phyloP scores from a whole-genome alignment of 2,329 filamentous ascomycete species.

The Pseudocercospora cruenta region DNA sequence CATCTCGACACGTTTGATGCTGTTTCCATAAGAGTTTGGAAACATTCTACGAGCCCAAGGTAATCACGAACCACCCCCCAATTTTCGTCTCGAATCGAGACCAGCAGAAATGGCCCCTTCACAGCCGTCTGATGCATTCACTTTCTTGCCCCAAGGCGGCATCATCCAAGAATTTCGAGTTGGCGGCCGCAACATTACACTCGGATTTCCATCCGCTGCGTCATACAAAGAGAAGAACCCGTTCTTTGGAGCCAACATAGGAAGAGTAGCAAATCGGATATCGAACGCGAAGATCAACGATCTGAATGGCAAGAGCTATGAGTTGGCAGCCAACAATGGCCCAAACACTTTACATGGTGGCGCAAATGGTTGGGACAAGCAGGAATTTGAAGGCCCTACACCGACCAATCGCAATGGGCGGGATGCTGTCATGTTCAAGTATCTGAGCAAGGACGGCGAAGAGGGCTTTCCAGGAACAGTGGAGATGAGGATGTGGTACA shows the following conservation, averaged over 20 bases:
- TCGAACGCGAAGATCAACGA: slow-evolving; percentile 69
- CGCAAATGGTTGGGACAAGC: slow-evolving; percentile 77
- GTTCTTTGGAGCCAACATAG: slow-evolving; percentile 93
- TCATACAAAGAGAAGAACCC: slow-evolving; percentile 78
- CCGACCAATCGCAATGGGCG: slow-evolving; percentile 56
- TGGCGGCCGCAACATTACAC: slow-evolving; percentile 81
- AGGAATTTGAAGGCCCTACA: slow-evolving; percentile 72
- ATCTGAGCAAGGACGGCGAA: slow-evolving; percentile 76
- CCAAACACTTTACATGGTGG: slow-evolving; percentile 66
- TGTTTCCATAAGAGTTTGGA: neutral
- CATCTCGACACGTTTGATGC: neutral
- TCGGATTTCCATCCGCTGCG: slow-evolving; percentile 76
- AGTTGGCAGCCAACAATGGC: slow-evolving; percentile 74
- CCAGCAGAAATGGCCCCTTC: slow-evolving; percentile 26
- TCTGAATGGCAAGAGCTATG: slow-evolving; percentile 73
- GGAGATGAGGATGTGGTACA: slow-evolving; percentile 77
- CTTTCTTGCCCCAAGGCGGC: slow-evolving; percentile 74
- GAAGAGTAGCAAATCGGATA: slow-evolving; percentile 80
- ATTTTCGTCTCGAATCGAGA: neutral
- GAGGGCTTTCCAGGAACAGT: slow-evolving; percentile 89
- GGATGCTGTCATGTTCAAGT: slow-evolving; percentile 52
- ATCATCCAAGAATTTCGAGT: slow-evolving; percentile 82
- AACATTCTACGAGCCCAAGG: neutral
- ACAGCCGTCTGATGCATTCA: slow-evolving; percentile 48
- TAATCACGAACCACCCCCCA: neutral